Conservation (phyloP, 2,329 filamentous ascomycete genomes). For the Akanthomyces lecanii region DNA sequence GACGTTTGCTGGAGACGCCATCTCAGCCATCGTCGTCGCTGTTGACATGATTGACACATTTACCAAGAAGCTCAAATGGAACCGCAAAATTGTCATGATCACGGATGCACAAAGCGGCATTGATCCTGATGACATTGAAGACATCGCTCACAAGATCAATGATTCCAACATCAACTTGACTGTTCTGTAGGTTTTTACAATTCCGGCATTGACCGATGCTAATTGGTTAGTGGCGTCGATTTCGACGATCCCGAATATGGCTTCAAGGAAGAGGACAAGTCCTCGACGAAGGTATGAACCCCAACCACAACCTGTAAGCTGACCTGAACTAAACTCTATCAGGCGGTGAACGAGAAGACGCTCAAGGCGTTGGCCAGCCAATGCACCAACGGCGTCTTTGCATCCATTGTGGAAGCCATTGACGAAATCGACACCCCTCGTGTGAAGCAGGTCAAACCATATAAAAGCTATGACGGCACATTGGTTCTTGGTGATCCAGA, state of each 20-base stretch:
- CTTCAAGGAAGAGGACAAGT: constrained; percentile 87
- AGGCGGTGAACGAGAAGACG: constrained; percentile 63
- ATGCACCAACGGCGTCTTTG: constrained; percentile 66
- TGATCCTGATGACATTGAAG: constrained; percentile 64
- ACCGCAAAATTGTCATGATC: constrained; percentile 74
- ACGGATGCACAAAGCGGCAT: constrained; percentile 75
- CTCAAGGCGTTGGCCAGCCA: constrained; percentile 62
- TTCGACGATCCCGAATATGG: constrained; percentile 90
- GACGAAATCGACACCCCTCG: constrained; percentile 73
- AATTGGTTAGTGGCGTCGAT: constrained; percentile 67
- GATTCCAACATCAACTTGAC: constrained; percentile 72
- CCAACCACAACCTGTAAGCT: neutral
- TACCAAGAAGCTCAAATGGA: constrained; percentile 79
- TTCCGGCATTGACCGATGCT: constrained; percentile 16
- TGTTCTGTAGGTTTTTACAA: constrained; percentile 59
- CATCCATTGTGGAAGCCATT: constrained; percentile 83
- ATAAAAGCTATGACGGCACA: constrained; percentile 72
- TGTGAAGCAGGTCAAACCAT: constrained; percentile 70
- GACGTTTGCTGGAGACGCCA: constrained; percentile 70
- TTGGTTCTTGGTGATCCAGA: constrained; percentile 74
- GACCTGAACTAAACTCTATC: neutral
- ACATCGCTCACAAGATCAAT: constrained; percentile 71
- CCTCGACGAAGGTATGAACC: constrained; percentile 56
- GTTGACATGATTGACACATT: constrained; percentile 78
- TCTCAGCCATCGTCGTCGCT: constrained; percentile 83